Evolutionary conservation across 2,329 filamentous ascomycete genomes (phyloP).

Genomic region (Aspergillus nomiae): DNA sequence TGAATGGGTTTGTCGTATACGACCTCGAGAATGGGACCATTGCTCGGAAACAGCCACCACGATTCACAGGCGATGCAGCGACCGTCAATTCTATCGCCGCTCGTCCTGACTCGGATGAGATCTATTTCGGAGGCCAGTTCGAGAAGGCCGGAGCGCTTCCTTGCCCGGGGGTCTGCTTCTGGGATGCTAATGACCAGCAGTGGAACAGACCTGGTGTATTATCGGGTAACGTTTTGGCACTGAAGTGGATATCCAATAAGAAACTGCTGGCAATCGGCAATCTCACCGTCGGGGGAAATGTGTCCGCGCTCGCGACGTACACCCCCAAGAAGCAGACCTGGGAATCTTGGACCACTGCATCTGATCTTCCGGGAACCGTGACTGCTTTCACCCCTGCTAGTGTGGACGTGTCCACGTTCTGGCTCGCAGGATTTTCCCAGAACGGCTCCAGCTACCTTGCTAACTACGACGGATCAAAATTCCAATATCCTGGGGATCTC

Average conservation of each 20-base stretch:
- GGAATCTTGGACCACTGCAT: constrained; percentile 53
- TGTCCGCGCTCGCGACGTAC: constrained; percentile 71
- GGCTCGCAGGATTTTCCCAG: constrained; percentile 73
- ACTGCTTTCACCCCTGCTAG: constrained; percentile 75
- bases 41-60: constrained; percentile 68
- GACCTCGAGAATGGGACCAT: constrained; percentile 69
- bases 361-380: constrained; percentile 73
- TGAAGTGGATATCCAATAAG: constrained; percentile 75
- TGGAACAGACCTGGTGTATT: constrained; percentile 81
- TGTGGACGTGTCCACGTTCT: constrained; percentile 70
- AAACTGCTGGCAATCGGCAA: constrained; percentile 77
- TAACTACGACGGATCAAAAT: constrained; percentile 75
- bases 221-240: constrained; percentile 67
- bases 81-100: constrained; percentile 76
- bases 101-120: constrained; percentile 68
- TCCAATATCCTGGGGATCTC: constrained; percentile 64
- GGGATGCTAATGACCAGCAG: constrained; percentile 67
- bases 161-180: constrained; percentile 81
- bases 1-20: constrained; percentile 79
- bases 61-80: constrained; percentile 68
- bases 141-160: constrained; percentile 77
- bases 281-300: constrained; percentile 67
- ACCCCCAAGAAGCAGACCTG: constrained; percentile 69
- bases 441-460: constrained; percentile 75
- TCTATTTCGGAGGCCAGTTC: constrained; percentile 88